A percentile compares a stretch with the other conserved stretches of the same genome.
Evolutionary conservation across 371 early-diverging fungal genomes (phyloP).

Genomic region (Mycotypha africana): DNA sequence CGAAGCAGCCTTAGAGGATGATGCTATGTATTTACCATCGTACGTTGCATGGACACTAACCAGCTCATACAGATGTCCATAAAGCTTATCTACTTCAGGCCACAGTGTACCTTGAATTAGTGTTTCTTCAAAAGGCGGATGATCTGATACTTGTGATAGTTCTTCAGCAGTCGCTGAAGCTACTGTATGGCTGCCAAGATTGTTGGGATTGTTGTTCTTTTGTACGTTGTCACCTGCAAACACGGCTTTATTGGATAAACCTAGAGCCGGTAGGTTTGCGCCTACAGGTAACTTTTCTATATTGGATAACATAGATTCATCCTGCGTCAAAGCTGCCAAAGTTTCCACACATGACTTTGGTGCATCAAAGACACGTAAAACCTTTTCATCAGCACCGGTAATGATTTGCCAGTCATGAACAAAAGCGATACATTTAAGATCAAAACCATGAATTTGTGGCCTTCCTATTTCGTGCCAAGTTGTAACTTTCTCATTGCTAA

Average conservation of each 20-base stretch:
- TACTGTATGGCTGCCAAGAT: conserved; percentile 6
- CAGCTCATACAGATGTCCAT: conserved; percentile 93
- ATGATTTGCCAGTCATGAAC: conserved; percentile 72
- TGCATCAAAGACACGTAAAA: conserved; percentile 85
- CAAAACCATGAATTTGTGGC: conserved; percentile 97
- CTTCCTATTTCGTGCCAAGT: conserved; percentile 94
- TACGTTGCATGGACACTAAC: conserved; percentile 69
- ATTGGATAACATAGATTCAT: conserved; percentile 31
- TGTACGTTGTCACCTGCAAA: conserved; percentile 51
- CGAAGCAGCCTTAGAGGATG: conserved; percentile 76
- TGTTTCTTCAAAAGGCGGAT: conserved; percentile 88
- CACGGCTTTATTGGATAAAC: conserved; percentile 94
- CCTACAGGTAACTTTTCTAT: conserved; percentile 63
- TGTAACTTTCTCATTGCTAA: conserved; percentile 13
- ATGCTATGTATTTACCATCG: conserved; percentile 72
- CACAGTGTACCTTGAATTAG: conserved; percentile 89
- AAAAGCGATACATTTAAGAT: conserved; percentile 83
- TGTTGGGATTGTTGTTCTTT: conserved; percentile 35
- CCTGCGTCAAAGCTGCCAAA: conserved; percentile 49
- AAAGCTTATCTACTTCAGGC: conserved; percentile 93
- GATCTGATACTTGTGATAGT: conserved; percentile 44
- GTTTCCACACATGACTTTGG: conserved; percentile 75
- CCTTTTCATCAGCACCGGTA: conserved; percentile 94
- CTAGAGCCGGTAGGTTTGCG: conserved; percentile 87
- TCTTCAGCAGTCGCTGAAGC: conserved; percentile 51